Base-by-base conservation (phyloP, 345 rosid species). In the Linum usitatissimum region DNA sequence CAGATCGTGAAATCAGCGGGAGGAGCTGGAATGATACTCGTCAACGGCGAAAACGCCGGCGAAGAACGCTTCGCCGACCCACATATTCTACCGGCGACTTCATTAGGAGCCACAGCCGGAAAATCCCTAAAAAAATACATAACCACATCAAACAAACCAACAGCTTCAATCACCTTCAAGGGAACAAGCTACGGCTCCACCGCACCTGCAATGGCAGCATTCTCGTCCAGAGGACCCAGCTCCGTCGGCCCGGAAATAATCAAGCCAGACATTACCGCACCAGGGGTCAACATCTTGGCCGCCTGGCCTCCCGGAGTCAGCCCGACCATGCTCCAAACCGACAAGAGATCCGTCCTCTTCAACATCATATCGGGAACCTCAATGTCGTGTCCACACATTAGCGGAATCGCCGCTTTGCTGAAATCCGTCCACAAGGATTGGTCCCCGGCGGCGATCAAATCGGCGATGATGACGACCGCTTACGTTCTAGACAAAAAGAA, bases 371-470 rank as follows among this genome's bases (percentile, higher is more conserved):
- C 98, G 0, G 98, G 96, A 42, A 91, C 96, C 2, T 91, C 96
- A 7, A 91, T 91, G 97, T 75, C 96, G 0, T 88, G 96, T 62
- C 94, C 97, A 1, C 97, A 91, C 63, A 71, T 84, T 9, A 80
- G 84, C 57, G 97, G 97, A 67, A 67, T 91, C 5, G 97, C 91
- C 14, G 82, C 86, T 18, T 70, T 88, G 1, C 76, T 88, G 18
- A 88, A 79, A 67, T 83, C 94, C 3, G 83, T 67, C 28, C 95
- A 83, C 65, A 48, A 67, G 39, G 74, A 83, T 30, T 91, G 96
- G 96, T 88, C 98, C 3, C 84, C 88, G 15, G 90, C 96, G 18
- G 95, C 84, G 6, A 83, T 91, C 21, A 91, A 88, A 73, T 91
- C 95, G 14, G 90, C 98, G 18, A 75, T 91, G 13, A 82, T 88